A percentile compares a stretch with the other conserved stretches of the same genome.
These are phyloP conservation scores for Apiospora kogelbergensis DNA, from an alignment of 2,329 filamentous ascomycete species.

Conservation along the genomic window DNA sequence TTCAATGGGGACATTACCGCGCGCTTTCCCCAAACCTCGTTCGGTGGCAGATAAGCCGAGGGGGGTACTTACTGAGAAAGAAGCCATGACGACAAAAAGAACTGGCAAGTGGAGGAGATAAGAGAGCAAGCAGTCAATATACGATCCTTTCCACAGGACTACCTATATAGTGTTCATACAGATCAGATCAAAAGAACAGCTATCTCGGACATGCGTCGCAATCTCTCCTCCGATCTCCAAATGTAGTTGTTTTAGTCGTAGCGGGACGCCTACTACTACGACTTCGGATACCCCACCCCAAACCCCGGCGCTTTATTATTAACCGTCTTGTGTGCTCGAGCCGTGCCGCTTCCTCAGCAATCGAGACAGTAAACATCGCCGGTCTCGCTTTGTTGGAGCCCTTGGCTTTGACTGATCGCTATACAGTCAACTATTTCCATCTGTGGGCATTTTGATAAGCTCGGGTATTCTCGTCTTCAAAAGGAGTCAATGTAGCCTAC, in stretches of 20 bases:
- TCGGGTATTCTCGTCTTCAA: no score
- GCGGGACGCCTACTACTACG: neutral
- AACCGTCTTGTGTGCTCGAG: slow-evolving; percentile 1
- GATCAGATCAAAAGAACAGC: neutral
- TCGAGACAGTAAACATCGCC: neutral
- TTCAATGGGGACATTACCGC: neutral
- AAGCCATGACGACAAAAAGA: slow-evolving; percentile 33
- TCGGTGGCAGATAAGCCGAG: neutral
- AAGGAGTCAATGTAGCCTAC: neutral
- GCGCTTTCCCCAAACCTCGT: neutral
- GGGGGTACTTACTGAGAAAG: slow-evolving; percentile 40
- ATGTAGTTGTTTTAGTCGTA: slow-evolving; percentile 1
- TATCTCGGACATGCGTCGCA: neutral
- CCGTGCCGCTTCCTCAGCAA: neutral
- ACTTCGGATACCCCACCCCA: slow-evolving; percentile 7
- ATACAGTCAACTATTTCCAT: neutral
- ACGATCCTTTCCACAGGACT: neutral
- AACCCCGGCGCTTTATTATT: slow-evolving; percentile 3
- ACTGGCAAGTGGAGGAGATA: neutral
- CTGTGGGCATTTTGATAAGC: neutral
- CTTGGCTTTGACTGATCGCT: neutral
- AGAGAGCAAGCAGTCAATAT: neutral
- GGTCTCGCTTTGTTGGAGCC: neutral
- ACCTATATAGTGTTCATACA: neutral
- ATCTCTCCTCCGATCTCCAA: neutral